Evolutionary conservation across 73 alveolate genomes (phyloP).

Genomic region (Symbiodinium pilosum): DNA sequence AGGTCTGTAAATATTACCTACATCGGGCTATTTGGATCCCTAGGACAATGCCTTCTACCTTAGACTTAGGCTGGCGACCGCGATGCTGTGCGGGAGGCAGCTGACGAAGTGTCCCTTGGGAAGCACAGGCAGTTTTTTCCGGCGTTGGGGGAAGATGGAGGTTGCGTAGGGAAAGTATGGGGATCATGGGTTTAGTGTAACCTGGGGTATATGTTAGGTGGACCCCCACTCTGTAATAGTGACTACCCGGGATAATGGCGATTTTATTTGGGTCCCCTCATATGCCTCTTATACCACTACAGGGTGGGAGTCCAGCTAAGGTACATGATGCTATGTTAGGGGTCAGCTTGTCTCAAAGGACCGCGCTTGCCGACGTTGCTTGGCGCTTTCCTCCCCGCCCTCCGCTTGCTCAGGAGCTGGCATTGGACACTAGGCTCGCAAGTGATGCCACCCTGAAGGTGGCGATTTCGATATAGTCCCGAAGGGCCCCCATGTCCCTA

Average conservation of each 20-base stretch:
- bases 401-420: conserved; percentile 77
- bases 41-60: too few species aligned
- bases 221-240: too few species aligned
- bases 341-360: neutral
- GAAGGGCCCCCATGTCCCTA: neutral
- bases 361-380: conserved; percentile 60
- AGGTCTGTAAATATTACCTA: too few species aligned
- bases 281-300: neutral
- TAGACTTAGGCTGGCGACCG: conserved; percentile 12
- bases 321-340: neutral
- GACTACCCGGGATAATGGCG: neutral
- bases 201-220: too few species aligned
- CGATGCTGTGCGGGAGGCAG: conserved; percentile 71
- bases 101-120: conserved; percentile 65
- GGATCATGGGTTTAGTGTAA: too few species aligned
- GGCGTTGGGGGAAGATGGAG: too few species aligned
- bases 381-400: conserved; percentile 94
- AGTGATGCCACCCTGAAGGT: neutral
- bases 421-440: too few species aligned
- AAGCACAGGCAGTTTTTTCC: too few species aligned
- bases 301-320: too few species aligned
- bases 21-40: too few species aligned
- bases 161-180: too few species aligned
- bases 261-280: neutral
- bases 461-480: neutral